These are phyloP conservation scores for Myxozyma vanderwaltii DNA, from an alignment of 805 yeast genomes.

Conservation along the genomic window DNA sequence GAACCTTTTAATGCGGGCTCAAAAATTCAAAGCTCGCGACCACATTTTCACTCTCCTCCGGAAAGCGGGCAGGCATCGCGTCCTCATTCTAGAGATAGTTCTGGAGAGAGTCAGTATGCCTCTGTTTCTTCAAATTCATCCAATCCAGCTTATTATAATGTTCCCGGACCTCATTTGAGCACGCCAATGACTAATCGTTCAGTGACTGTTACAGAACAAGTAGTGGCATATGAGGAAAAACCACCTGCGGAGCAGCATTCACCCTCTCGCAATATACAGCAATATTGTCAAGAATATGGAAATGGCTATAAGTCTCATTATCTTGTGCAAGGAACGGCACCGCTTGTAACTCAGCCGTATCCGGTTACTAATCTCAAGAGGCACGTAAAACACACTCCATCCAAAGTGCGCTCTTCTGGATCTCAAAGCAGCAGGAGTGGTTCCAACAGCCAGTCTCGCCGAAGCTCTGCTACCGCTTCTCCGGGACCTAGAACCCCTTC, in stretches of 20 bases:
- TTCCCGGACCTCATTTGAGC: neutral
- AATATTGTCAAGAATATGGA: too few species aligned
- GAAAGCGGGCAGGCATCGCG: neutral
- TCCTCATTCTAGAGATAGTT: conserved; percentile 5
- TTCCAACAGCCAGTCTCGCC: neutral
- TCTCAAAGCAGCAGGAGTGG: neutral
- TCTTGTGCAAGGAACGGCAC: too few species aligned
- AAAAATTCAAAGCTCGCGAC: neutral
- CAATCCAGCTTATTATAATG: neutral
- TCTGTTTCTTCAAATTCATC: conserved; percentile 6
- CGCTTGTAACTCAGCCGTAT: too few species aligned
- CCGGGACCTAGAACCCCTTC: neutral
- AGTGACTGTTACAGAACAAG: neutral
- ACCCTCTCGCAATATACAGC: neutral
- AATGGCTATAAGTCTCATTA: too few species aligned
- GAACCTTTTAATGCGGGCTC: too few species aligned
- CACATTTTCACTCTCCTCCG: neutral
- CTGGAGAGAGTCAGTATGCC: conserved; percentile 10
- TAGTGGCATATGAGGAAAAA: neutral
- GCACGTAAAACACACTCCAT: too few species aligned
- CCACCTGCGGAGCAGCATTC: neutral
- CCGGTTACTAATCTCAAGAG: too few species aligned
- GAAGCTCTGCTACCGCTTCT: neutral
- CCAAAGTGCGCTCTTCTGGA: too few species aligned
- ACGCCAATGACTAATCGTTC: neutral